These are phyloP conservation scores for Bertia moriformis DNA, from an alignment of 2,329 filamentous ascomycete species.

Conservation along the genomic window DNA sequence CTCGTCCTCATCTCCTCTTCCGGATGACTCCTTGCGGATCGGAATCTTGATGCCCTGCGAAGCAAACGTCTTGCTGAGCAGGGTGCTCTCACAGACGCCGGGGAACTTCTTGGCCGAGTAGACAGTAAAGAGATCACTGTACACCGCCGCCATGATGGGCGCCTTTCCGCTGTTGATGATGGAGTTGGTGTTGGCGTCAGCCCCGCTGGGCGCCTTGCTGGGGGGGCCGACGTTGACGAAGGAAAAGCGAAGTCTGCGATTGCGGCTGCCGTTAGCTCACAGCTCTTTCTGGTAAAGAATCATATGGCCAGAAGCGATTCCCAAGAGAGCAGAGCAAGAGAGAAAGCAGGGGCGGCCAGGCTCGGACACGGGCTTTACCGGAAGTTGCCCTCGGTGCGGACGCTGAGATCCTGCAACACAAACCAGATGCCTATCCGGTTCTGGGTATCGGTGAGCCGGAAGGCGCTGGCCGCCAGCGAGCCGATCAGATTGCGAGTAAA, in stretches of 20 bases:
- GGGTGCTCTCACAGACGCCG: constrained; percentile 85
- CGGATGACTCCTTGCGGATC: constrained; percentile 67
- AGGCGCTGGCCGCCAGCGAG: constrained; percentile 76
- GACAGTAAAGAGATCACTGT: constrained; percentile 81
- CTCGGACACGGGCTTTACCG: constrained; percentile 44
- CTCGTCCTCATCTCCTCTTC: constrained; percentile 29
- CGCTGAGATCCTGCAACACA: constrained; percentile 84
- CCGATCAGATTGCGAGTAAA: constrained; percentile 92
- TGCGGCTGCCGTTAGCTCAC: background rate
- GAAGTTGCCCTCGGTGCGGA: constrained; percentile 82
- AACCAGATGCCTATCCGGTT: constrained; percentile 91
- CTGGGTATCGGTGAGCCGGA: constrained; percentile 63
- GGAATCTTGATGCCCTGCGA: constrained; percentile 92
- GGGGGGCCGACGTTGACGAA: constrained; percentile 71
- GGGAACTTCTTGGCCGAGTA: constrained; percentile 98
- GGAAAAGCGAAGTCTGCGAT: constrained; percentile 41
- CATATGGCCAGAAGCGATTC: background rate
- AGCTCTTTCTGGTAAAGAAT: constrained; percentile 1
- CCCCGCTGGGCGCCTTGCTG: constrained; percentile 16
- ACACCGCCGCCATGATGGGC: constrained; percentile 70
- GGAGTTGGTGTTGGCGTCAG: constrained; percentile 15
- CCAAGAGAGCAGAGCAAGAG: constrained; percentile 4
- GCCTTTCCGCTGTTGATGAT: constrained; percentile 66
- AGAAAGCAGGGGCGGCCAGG: constrained; percentile 1
- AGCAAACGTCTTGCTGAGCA: constrained; percentile 83